Evolutionary conservation across 2,329 filamentous ascomycete genomes (phyloP).

Genomic region (Botrytis squamosa): DNA sequence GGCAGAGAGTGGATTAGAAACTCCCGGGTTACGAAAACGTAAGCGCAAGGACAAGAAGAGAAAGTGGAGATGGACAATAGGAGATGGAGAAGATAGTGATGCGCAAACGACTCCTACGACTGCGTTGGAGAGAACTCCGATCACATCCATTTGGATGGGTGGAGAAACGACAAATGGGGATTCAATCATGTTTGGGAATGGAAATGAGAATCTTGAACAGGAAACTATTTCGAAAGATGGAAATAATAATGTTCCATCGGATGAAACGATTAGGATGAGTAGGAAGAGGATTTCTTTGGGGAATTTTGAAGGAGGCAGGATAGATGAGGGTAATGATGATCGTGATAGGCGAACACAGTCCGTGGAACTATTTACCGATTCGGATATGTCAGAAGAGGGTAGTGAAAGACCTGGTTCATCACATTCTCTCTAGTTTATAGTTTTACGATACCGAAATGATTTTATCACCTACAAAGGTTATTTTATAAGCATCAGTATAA

Average conservation of each 20-base stretch:
- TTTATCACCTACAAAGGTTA: neutral
- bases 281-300: neutral
- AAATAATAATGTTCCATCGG: neutral
- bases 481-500: neutral
- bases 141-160: slow-evolving; percentile 31
- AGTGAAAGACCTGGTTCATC: slow-evolving; percentile 20
- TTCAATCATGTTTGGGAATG: neutral
- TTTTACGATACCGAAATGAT: neutral
- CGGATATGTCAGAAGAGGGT: slow-evolving; percentile 26
- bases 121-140: slow-evolving; percentile 30
- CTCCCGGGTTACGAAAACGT: slow-evolving; percentile 46
- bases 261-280: neutral
- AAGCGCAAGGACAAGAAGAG: slow-evolving; percentile 59
- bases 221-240: neutral
- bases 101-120: slow-evolving; percentile 29
- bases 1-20: slow-evolving; percentile 43
- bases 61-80: slow-evolving; percentile 65
- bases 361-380: slow-evolving; percentile 22
- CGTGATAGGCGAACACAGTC: slow-evolving; percentile 13
- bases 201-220: neutral
- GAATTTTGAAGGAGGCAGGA: neutral
- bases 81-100: slow-evolving; percentile 41
- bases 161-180: slow-evolving; percentile 18
- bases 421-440: slow-evolving; percentile 17
- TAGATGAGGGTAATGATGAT: neutral